Base-by-base conservation (phyloP, 2,329 filamentous ascomycete genomes). In the Epichloe brachyelytri region DNA sequence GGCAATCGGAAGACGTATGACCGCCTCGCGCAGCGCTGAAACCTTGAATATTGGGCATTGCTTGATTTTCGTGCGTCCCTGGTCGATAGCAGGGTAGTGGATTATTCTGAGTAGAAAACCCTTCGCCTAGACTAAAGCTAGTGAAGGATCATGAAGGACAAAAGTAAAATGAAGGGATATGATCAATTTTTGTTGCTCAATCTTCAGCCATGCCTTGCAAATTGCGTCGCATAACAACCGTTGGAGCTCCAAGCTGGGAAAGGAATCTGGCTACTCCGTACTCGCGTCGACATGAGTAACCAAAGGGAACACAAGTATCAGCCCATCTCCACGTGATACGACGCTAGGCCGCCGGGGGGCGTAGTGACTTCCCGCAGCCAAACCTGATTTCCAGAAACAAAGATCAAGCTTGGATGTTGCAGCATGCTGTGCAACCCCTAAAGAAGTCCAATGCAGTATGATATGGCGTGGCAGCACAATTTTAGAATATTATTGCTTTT, bases 1-100 rank as follows among this genome's bases (percentile, higher is more conserved):
- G 93, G 91, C n/a, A 97, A 75, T 46, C 89, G 83, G 54, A 87
- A 74, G 57, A 95, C 62, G 65, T 95, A 96, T 8, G 86, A 87
- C 57, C 88, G 84, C 89, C 76, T 58, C 88, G 82, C 54, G 77
- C 68, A 34, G 84, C 80, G 68, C 83, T 90, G 68, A 94, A 83
- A 52, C 59, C 60, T 49, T 61, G 56, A 33, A 56, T 49, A n/a
- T 38, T 46, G n/a, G 53, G 53, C 56, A 58, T 58, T 33, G 51
- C 36, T 46, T 37, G 14, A 43, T 15, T 30, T 15, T 45, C 4
- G 12, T 14, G 40, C 7, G 38, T 49, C 49, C 30, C 39, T 34
- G 15, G 20, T 47, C 38, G 47, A 34, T 20, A n/a, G 20, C 39
- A 38, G 15, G 17, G 43, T 41, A 3, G 41, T 45, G 15, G 20